Conservation (phyloP, 192 early-diverging fungal genomes). For the Allomyces javanicus region DNA sequence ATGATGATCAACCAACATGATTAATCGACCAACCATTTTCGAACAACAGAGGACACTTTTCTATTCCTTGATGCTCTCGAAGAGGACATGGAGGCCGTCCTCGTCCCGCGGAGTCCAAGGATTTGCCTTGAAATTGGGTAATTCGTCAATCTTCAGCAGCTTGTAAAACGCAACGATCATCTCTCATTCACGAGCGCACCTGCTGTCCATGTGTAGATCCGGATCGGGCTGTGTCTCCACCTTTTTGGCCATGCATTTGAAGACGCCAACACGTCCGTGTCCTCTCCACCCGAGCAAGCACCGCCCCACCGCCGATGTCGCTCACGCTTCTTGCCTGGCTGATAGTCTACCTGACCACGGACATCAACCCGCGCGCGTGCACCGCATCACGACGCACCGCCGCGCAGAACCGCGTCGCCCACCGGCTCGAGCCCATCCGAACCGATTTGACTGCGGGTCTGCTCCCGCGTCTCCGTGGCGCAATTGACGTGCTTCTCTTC, state of each 20-base stretch:
- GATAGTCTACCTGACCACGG: conserved; percentile 44
- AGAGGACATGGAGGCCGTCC: conserved; percentile 35
- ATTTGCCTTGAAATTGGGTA: conserved; percentile 72
- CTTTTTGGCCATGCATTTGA: conserved; percentile 37
- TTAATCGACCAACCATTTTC: not conserved
- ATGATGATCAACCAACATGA: not conserved
- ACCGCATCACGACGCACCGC: conserved; percentile 46
- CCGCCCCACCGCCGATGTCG: too few relatives aligned
- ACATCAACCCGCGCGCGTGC: conserved; percentile 61
- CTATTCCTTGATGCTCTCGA: conserved; percentile 84
- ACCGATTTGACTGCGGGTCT: conserved; percentile 40
- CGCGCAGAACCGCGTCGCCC: conserved; percentile 18
- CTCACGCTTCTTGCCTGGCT: too few relatives aligned
- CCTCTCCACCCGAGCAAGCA: too few relatives aligned
- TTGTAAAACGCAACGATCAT: not conserved
- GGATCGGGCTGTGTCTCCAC: conserved; percentile 69
- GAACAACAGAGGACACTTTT: conserved; percentile 68
- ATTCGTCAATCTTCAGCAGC: not conserved
- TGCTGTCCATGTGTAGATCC: conserved; percentile 21
- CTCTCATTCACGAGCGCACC: not conserved
- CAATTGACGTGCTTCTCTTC: conserved; percentile 66
- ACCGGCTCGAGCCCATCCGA: conserved; percentile 36
- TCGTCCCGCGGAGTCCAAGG: conserved; percentile 25
- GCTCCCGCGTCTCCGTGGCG: conserved; percentile 23
- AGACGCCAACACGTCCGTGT: conserved; percentile 8